Evolutionary conservation across 2,329 filamentous ascomycete genomes (phyloP), one percentile per base, ranked within the genome.

Genomic region (Xylariaceae sp.): DNA sequence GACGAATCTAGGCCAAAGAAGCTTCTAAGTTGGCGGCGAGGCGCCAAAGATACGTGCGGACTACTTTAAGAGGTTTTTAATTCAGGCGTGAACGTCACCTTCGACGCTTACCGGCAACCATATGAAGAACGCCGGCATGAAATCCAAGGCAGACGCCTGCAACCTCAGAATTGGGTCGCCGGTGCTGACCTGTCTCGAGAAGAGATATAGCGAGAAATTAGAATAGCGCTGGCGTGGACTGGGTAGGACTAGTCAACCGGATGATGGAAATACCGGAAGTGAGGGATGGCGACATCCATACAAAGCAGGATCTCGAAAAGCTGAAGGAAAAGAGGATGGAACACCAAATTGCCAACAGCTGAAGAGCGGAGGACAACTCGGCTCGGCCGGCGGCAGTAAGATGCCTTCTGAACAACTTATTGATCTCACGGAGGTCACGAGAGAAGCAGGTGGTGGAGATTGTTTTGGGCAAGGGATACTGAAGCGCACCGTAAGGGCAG

Each of bases 1-100:
- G 1, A 19, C 22, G 1, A n/a, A 70, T 0, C 64, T 75, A 9
- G 65, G 65, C 2, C 21, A 56, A 0, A 56, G 67, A 0, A 65
- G 55, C 21, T 67, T 78, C 53, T 76, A 71, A 47, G 63, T 71
- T 1, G 73, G 72, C 2, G 59, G 65, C 1, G 51, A 57, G 26
- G 40, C 56, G 3, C 75, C 74, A 1, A 60, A 39, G 2, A 63
- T 47, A 4, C 47, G 53, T 0, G 60, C 65, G 1, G 70, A 71
- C 2, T 76, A 68, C 53, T 56, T 72, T 21, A 69, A 70, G 34
- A 68, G 67, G 15, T 74, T 72, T 48, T 58, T 55, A 15, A 58
- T 76, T 2, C 71, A 71, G 49, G 70, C 73, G 60, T 74, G 74
- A 18, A 61, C 60, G 5, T 70, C 71, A 0, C 67, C 64, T 0